Conservation (phyloP, 1,284 basidiomycete species). For the Mycocalia duriaeana region DNA sequence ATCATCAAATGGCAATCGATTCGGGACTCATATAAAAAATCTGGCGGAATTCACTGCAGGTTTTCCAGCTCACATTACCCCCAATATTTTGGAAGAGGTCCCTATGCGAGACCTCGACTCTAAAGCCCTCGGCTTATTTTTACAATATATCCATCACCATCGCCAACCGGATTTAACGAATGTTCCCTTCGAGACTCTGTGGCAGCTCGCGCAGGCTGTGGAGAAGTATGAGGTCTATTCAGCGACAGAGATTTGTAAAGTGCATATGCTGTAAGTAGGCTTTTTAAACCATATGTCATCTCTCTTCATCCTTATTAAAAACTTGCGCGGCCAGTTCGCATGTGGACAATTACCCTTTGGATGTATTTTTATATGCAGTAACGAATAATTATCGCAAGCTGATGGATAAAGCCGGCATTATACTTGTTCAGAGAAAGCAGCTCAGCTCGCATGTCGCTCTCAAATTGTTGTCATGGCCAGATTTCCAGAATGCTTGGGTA, state of each 20-base stretch:
- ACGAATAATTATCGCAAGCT: no score
- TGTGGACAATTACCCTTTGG: no score
- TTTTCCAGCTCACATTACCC: background rate
- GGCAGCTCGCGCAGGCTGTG: conserved; percentile 10
- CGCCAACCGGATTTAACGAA: conserved; percentile 6
- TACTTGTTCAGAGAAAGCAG: no score
- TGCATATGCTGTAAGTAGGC: conserved; percentile 11
- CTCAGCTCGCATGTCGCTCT: no score
- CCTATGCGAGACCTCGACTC: background rate
- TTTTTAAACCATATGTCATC: no score
- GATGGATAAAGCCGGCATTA: no score
- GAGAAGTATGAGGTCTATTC: conserved; percentile 14
- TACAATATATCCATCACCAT: conserved; percentile 9
- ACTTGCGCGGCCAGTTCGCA: no score
- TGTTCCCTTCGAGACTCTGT: conserved; percentile 5
- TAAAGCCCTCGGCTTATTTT: conserved; percentile 4
- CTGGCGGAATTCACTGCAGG: background rate
- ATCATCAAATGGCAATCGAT: conserved; percentile 4
- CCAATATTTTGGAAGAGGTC: background rate
- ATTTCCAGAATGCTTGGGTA: no score
- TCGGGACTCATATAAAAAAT: conserved; percentile 3
- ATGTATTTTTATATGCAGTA: no score
- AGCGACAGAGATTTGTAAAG: conserved; percentile 8
- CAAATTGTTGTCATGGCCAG: no score
- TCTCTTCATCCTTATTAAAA: no score